These are phyloP conservation scores for Penicillium sp. DNA, from an alignment of 2,329 filamentous ascomycete species.

Conservation along the genomic window DNA sequence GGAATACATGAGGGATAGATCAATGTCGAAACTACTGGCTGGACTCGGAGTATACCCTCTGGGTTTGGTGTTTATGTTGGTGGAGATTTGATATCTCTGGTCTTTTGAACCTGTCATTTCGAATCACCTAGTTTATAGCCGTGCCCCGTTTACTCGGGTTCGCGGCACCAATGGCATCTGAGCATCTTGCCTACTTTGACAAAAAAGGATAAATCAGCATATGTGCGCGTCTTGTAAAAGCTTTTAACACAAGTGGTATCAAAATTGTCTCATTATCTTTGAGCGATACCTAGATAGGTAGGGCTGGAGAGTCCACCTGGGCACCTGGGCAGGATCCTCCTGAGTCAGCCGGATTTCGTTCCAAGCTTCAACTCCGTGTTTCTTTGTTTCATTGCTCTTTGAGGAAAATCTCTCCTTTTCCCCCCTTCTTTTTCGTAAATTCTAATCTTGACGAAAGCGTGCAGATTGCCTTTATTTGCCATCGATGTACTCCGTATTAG, in stretches of 20 bases:
- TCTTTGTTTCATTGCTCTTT: background rate
- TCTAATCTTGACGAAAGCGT: background rate
- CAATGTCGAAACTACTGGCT: background rate
- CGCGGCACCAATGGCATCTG: slow-evolving; percentile 16
- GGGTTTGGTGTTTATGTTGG: background rate
- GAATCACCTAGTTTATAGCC: slow-evolving; percentile 6
- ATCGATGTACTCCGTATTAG: background rate
- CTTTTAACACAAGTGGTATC: background rate
- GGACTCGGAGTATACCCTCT: background rate
- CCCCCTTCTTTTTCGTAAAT: background rate
- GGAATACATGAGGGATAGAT: slow-evolving; percentile 7
- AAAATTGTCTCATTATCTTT: background rate
- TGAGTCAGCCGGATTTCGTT: background rate
- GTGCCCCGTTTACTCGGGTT: slow-evolving; percentile 25
- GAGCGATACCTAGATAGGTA: background rate
- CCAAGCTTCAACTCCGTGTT: background rate
- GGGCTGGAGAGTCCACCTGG: background rate
- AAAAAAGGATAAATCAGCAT: slow-evolving; percentile 14
- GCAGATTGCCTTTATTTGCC: background rate
- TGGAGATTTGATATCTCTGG: slow-evolving; percentile 3
- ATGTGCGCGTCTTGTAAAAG: background rate
- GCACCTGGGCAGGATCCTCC: background rate
- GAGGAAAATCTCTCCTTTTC: background rate
- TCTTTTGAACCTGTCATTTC: slow-evolving; percentile 5
- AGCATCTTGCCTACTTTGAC: slow-evolving; percentile 12